A percentile compares a stretch with the other conserved stretches of the same genome.
Evolutionary conservation across 108 stramenopile genomes (phyloP).

Genomic region (Discostella pseudostelligera): DNA sequence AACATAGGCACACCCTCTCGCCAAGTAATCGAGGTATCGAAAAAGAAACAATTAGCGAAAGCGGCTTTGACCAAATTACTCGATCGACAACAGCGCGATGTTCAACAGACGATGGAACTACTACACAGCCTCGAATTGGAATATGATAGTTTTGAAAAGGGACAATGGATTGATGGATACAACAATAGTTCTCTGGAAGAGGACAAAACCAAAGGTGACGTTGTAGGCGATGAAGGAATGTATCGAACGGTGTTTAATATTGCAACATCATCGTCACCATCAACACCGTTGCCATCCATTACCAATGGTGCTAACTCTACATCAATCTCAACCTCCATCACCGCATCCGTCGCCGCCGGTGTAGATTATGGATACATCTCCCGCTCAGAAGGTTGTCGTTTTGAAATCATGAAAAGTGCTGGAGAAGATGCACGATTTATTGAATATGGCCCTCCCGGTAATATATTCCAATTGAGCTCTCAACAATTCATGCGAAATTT

Average conservation of each 20-base stretch:
- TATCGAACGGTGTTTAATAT: too few relatives aligned
- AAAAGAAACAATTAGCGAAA: slow-evolving; percentile 37
- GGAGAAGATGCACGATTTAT: slow-evolving; percentile 32
- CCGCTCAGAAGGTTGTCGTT: slow-evolving; percentile 58
- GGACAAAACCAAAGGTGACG: too few relatives aligned
- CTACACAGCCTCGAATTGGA: slow-evolving; percentile 29
- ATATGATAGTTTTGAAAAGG: not conserved
- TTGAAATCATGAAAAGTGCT: slow-evolving; percentile 7
- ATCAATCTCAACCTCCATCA: slow-evolving; percentile 19
- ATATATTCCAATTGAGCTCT: slow-evolving; percentile 49
- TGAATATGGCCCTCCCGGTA: slow-evolving; percentile 59
- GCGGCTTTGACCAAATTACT: slow-evolving; percentile 48
- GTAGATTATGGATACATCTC: slow-evolving; percentile 63
- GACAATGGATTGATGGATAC: not conserved
- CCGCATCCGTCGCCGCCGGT: slow-evolving; percentile 49
- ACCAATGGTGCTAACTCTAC: too few relatives aligned
- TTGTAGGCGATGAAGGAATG: slow-evolving; percentile 1
- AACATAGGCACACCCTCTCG: slow-evolving; percentile 32
- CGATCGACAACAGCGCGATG: slow-evolving; percentile 47
- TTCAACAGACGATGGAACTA: slow-evolving; percentile 48
- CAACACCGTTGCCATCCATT: not conserved
- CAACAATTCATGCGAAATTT: slow-evolving; percentile 62
- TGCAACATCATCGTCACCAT: not conserved
- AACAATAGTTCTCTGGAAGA: too few relatives aligned
- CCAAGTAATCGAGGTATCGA: slow-evolving; percentile 20